phyloP scores from a whole-genome alignment of 192 early-diverging fungal species.

The Umbelopsis sp. region DNA sequence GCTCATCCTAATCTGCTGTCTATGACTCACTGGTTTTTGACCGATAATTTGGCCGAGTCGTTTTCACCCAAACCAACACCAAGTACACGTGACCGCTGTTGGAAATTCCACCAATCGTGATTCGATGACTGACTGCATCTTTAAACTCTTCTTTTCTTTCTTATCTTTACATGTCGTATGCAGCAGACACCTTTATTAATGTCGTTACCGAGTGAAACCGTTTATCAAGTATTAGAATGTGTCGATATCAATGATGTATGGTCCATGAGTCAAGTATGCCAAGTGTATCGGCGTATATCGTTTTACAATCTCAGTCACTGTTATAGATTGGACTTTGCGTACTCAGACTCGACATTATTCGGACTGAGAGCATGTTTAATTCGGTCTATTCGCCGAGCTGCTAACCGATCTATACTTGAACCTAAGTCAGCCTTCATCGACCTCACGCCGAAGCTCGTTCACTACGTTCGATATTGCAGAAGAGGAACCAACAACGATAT shows the following conservation, averaged over 20 bases:
- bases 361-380: background rate
- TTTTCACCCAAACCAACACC: too few relatives aligned
- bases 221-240: background rate
- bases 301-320: background rate
- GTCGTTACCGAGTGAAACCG: background rate
- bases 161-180: background rate
- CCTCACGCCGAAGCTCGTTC: background rate
- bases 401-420: background rate
- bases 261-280: slow-evolving; percentile 6
- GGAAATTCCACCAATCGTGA: background rate
- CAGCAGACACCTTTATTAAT: background rate
- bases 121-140: background rate
- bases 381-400: background rate
- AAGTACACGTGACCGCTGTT: too few relatives aligned
- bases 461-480: background rate
- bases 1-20: too few relatives aligned
- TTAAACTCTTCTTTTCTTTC: background rate
- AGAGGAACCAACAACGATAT: background rate
- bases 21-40: too few relatives aligned
- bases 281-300: background rate
- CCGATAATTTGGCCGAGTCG: too few relatives aligned
- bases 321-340: background rate
- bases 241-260: slow-evolving; percentile 6
- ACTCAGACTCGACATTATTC: background rate
- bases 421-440: background rate